phyloP scores from a whole-genome alignment of 2,329 filamentous ascomycete species.

The Fusarium irregulare region DNA sequence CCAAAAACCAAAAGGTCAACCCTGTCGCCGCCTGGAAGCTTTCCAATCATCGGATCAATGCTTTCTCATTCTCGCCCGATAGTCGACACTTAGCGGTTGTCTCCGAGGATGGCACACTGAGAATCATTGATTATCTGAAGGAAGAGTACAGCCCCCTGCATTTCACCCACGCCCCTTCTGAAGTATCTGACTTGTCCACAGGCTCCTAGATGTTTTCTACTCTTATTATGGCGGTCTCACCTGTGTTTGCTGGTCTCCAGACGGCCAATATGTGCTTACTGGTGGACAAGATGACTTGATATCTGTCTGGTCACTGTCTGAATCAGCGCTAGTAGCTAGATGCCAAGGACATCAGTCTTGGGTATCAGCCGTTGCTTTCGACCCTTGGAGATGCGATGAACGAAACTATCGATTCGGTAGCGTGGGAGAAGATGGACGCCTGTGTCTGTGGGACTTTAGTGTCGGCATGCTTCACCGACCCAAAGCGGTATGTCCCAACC shows the following conservation, averaged over 20 bases:
- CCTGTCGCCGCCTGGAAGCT: constrained; percentile 93
- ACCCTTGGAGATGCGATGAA: constrained; percentile 96
- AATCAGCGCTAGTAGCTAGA: constrained; percentile 85
- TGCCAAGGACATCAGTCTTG: constrained; percentile 97
- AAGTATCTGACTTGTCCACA: constrained; percentile 51
- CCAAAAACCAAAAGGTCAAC: constrained; percentile 92
- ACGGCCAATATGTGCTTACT: constrained; percentile 94
- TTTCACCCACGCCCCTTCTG: not conserved
- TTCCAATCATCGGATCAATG: constrained; percentile 89
- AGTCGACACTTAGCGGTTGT: constrained; percentile 88
- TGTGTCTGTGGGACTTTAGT: constrained; percentile 97
- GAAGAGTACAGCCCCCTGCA: constrained; percentile 74
- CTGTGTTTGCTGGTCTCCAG: constrained; percentile 97
- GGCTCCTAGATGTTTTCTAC: constrained; percentile 85
- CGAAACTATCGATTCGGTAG: constrained; percentile 95
- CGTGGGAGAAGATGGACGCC: constrained; percentile 90
- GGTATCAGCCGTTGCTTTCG: constrained; percentile 93
- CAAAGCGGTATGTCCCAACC: constrained; percentile 72
- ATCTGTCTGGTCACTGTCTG: constrained; percentile 92
- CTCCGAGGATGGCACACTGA: constrained; percentile 88
- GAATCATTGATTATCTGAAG: constrained; percentile 90
- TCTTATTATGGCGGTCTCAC: constrained; percentile 94
- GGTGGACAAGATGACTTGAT: constrained; percentile 96
- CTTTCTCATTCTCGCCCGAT: constrained; percentile 92
- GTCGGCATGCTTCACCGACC: constrained; percentile 95